Evolutionary conservation across 2,329 filamentous ascomycete species (phyloP), one percentile per base, ranked within the genome.

Genomic region (Chaetomiaceae sp.): DNA sequence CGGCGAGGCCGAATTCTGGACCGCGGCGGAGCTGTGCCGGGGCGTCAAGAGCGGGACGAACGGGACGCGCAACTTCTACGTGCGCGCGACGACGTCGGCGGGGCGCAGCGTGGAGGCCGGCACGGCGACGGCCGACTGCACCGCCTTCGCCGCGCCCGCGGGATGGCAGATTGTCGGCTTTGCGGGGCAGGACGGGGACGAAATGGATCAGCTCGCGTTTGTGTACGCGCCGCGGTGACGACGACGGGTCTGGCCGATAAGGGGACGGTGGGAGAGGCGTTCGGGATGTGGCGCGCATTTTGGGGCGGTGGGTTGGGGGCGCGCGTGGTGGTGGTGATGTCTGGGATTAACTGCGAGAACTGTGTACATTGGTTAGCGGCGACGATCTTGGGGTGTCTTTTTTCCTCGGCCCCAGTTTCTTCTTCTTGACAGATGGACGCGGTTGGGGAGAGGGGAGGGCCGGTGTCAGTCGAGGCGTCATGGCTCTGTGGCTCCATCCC

Each of bases 111-210:
- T 79, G 6, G 58, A 60, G 11, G 60, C 69, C 2, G 76, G 77
- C 1, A 69, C 61, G 0, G 55, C 61, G 22, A 79, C 74, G 0
- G 58, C 52, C 10, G 69, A 73, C 48, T 81, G 76, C 56, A 57
- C 62, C 5, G 68, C 66, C 2, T 72, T 67, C 42, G 62, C 57
- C n/a, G 74, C 74, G 2, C 71, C 71, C 17, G 47, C 50, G 1
- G 75, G 73, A 3, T 77, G 70, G 67, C 68, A 69, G 42, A 71
- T 79, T 57, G 69, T 75, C n/a, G 75, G 75, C 3, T 77, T 71
- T 53, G 56, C 71, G 43, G 75, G 76, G 14, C 69, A 74, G 56
- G 63, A 58, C 49, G 77, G 74, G 0, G 73, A 77, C 47, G 75
- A 79, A 62, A 56, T 81, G 36, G 77, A 81, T 58, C 70, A 73